Evolutionary conservation across 148 eudicot species (phyloP).

Genomic region (Rhododendron griersonianum): DNA sequence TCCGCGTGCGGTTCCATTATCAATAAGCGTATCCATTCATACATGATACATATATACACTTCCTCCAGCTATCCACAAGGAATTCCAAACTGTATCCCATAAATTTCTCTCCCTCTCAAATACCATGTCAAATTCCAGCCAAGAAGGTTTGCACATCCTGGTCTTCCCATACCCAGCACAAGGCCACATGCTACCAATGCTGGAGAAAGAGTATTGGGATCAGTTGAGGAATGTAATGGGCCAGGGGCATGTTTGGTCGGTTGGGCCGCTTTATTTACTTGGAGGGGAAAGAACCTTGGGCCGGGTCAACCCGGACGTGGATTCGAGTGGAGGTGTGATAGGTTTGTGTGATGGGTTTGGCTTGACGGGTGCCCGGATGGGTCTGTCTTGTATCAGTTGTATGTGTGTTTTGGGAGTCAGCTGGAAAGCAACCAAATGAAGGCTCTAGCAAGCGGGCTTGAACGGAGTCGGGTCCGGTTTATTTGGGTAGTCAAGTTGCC

Average conservation of each 20-base stretch:
- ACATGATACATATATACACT: no score
- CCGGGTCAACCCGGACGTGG: neutral
- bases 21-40: no score
- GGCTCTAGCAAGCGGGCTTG: conserved; percentile 50
- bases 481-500: neutral
- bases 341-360: no score
- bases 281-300: neutral
- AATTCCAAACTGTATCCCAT: no score
- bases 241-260: neutral
- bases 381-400: conserved; percentile 55
- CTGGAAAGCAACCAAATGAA: conserved; percentile 47
- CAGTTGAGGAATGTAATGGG: neutral
- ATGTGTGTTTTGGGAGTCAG: conserved; percentile 70
- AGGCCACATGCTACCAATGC: neutral
- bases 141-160: no score
- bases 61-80: no score
- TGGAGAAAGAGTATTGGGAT: neutral
- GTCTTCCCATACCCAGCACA: no score
- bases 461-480: conserved; percentile 22
- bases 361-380: conserved; percentile 49
- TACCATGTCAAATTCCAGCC: no score
- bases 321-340: conserved; percentile 6
- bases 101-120: no score
- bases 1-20: neutral
- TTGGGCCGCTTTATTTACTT: neutral